Evolutionary conservation across 495 filamentous ascomycete genomes (phyloP).

Genomic region (Annulohypoxylon stygium): DNA sequence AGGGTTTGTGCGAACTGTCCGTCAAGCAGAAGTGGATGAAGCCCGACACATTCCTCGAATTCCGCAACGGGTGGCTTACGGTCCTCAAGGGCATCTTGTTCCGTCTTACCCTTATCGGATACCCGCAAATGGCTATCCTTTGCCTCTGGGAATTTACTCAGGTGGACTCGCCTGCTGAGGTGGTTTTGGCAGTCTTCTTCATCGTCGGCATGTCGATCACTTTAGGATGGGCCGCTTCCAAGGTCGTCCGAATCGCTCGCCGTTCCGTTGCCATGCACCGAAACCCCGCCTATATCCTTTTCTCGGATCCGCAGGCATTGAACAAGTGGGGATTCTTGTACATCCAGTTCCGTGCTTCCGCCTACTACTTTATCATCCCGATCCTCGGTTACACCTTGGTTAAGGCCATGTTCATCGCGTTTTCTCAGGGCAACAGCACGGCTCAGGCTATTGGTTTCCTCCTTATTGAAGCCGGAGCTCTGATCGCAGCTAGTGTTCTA

Average conservation of each 20-base stretch:
- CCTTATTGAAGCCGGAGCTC: constrained; percentile 83
- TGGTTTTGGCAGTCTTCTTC: constrained; percentile 91
- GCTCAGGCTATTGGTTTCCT: constrained; percentile 88
- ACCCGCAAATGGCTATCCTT: constrained; percentile 90
- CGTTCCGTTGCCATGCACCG: constrained; percentile 92
- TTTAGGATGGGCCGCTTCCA: constrained; percentile 87
- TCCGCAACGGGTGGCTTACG: constrained; percentile 85
- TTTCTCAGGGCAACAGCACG: constrained; percentile 78
- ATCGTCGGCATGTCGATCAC: constrained; percentile 83
- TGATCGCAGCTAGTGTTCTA: constrained; percentile 83
- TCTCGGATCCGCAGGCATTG: constrained; percentile 89
- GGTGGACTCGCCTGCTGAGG: constrained; percentile 86
- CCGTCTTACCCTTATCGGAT: constrained; percentile 90
- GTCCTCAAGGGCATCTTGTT: constrained; percentile 93
- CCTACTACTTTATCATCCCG: constrained; percentile 96
- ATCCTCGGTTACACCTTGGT: constrained; percentile 81
- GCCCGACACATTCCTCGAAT: constrained; percentile 90
- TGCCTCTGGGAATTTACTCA: constrained; percentile 95
- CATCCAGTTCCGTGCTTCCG: constrained; percentile 95
- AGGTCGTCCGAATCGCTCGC: constrained; percentile 89
- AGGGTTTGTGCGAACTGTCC: constrained; percentile 77
- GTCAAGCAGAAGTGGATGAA: constrained; percentile 83
- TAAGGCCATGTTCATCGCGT: constrained; percentile 92
- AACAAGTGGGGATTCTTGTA: constrained; percentile 99
- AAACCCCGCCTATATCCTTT: constrained; percentile 97